Percentiles rank a stretch among this genome's conserved stretches.
Conservation (phyloP, 2,329 filamentous ascomycete species). For the Chrysoporthe puriensis region DNA sequence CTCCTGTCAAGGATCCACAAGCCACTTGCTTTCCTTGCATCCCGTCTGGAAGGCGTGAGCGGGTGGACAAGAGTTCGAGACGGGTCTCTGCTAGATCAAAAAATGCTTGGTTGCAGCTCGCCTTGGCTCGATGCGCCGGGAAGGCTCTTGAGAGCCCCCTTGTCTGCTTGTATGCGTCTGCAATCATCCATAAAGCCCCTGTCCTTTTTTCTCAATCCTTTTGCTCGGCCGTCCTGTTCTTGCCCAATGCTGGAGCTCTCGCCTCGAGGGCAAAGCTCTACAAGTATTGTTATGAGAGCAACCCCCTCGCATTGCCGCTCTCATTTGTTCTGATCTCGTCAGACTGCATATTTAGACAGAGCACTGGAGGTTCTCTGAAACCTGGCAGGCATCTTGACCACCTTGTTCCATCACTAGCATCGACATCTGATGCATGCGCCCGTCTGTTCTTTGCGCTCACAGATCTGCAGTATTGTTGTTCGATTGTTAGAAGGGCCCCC, state of each 20-base stretch:
- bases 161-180: conserved; percentile 10
- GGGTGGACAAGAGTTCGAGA: not conserved
- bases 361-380: not conserved
- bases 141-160: conserved; percentile 2
- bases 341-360: not conserved
- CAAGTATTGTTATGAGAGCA: conserved; percentile 20
- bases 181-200: conserved; percentile 21
- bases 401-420: not conserved
- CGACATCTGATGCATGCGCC: not conserved
- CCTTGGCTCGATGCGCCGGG: conserved; percentile 6
- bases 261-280: conserved; percentile 5
- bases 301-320: not conserved
- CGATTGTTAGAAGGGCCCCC: not conserved
- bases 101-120: conserved; percentile 14
- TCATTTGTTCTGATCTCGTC: not conserved
- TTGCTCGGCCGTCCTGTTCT: conserved; percentile 7
- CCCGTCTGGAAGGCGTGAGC: conserved; percentile 12
- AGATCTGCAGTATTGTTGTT: not conserved
- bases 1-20: not conserved
- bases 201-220: conserved; percentile 2
- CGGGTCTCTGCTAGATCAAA: conserved; percentile 13
- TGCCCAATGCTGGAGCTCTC: not conserved
- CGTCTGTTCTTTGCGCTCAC: not conserved
- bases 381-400: not conserved
- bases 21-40: conserved; percentile 8